phyloP scores from a whole-genome alignment of 2,329 filamentous ascomycete genomes.

The Aspergillus sp. region DNA sequence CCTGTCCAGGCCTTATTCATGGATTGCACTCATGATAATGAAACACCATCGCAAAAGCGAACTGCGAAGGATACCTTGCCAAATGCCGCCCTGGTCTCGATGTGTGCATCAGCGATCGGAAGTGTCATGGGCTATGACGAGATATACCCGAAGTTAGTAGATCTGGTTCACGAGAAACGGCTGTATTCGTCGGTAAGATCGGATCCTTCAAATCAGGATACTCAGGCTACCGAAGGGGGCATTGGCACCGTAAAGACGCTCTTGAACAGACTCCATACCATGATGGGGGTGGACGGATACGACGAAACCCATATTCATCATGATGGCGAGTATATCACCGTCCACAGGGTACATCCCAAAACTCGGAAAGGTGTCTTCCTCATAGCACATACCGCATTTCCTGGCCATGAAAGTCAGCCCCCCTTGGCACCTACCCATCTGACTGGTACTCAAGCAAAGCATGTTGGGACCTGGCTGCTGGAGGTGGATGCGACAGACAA shows the following conservation, averaged over 20 bases:
- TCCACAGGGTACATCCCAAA: slow-evolving; percentile 89
- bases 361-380: slow-evolving; percentile 93
- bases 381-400: slow-evolving; percentile 94
- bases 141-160: slow-evolving; percentile 88
- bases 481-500: slow-evolving; percentile 79
- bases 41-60: slow-evolving; percentile 90
- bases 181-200: slow-evolving; percentile 79
- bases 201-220: slow-evolving; percentile 47
- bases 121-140: slow-evolving; percentile 99
- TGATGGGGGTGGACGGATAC: slow-evolving; percentile 94
- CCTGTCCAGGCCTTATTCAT: slow-evolving; percentile 94
- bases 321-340: slow-evolving; percentile 92
- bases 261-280: slow-evolving; percentile 88
- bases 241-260: slow-evolving; percentile 91
- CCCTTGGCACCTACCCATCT: slow-evolving; percentile 77
- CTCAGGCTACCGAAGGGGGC: slow-evolving; percentile 72
- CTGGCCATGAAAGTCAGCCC: slow-evolving; percentile 82
- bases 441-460: slow-evolving; percentile 77
- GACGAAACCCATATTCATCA: slow-evolving; percentile 96
- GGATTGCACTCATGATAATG: slow-evolving; percentile 99
- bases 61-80: slow-evolving; percentile 92
- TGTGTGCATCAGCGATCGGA: slow-evolving; percentile 92
- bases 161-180: slow-evolving; percentile 85
- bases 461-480: slow-evolving; percentile 87
- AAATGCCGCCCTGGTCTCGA: slow-evolving; percentile 88